Base-by-base conservation (phyloP, 2,329 filamentous ascomycete genomes). In the Xenoacremonium recifei region DNA sequence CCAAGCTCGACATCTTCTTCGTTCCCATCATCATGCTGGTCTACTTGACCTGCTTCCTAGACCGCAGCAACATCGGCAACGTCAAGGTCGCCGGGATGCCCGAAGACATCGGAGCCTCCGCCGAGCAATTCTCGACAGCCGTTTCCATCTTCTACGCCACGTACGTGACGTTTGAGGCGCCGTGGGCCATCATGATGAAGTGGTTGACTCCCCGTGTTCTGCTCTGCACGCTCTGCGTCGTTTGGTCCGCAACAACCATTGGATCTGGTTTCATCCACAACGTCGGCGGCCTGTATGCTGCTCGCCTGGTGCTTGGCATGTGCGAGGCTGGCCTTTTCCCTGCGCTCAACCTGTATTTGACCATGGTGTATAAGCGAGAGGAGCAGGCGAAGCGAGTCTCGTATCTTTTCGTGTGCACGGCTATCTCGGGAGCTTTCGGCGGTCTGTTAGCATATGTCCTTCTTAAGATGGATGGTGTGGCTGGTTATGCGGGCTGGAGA, bases 321-420 rank as follows among this genome's bases (percentile, higher is more conserved):
- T 53, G 46, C 37, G 57, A 60, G 23, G 51, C 52, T 15, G 57
- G 56, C 21, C 36, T 60, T 3, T 58, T 59, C 29, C 57, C 57
- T n/a, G 48, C 47, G 9, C 48, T 60, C 6, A 55, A 50, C 42
- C 7, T 57, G 12, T 60, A 59, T 37, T 51, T 60, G 18, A 58
- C 53, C 19, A 54, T 57, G 43, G 48, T 59, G 4, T 62, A 61
- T 33, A 71, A 73, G 15, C 67, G 71, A 5, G 70, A 75, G 3
- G 79, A 83, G 56, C 67, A 76, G 16, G 75, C 72, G 2, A 69
- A 75, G 12, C 67, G 79, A 3, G 73, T 79, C 5, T 76, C 76
- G 0, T 70, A 75, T 37, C 47, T 61, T 13, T 50, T 61, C 37
- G 75, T 72, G 35, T 79, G 68, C 39, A 73, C 73, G n/a, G 78